Evolutionary conservation across 345 rosid species (phyloP).

Genomic region (Euphorbia peplus): DNA sequence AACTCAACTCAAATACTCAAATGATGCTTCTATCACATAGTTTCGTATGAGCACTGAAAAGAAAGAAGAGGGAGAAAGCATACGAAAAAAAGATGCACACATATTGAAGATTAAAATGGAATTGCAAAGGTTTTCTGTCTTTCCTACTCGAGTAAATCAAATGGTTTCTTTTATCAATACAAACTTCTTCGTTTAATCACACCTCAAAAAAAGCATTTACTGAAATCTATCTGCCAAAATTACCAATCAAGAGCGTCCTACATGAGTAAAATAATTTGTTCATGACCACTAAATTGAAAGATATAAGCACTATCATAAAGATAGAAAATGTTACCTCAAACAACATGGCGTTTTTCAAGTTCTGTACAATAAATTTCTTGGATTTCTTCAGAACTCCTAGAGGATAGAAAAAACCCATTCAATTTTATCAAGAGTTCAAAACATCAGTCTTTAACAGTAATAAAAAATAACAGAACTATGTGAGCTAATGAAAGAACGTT

Average conservation of each 20-base stretch:
- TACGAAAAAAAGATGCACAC: background rate
- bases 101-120: background rate
- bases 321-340: slow-evolving; percentile 41
- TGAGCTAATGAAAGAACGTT: background rate
- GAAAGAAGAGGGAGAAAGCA: background rate
- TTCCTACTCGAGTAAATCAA: background rate
- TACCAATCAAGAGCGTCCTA: background rate
- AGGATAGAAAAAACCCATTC: background rate
- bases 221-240: background rate
- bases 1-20: background rate
- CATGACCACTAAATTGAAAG: background rate
- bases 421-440: background rate
- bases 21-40: background rate
- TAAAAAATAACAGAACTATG: background rate
- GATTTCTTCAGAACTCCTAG: slow-evolving; percentile 79
- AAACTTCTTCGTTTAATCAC: background rate
- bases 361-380: slow-evolving; percentile 52
- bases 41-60: background rate
- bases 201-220: background rate
- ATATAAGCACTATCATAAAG: background rate
- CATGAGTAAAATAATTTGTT: slow-evolving; percentile 1
- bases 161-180: background rate
- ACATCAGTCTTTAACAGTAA: background rate
- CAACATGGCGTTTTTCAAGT: slow-evolving; percentile 34
- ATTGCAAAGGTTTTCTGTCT: background rate